These are phyloP conservation scores for Durusdinium trenchii DNA, from an alignment of 73 alveolate species.

Conservation along the genomic window DNA sequence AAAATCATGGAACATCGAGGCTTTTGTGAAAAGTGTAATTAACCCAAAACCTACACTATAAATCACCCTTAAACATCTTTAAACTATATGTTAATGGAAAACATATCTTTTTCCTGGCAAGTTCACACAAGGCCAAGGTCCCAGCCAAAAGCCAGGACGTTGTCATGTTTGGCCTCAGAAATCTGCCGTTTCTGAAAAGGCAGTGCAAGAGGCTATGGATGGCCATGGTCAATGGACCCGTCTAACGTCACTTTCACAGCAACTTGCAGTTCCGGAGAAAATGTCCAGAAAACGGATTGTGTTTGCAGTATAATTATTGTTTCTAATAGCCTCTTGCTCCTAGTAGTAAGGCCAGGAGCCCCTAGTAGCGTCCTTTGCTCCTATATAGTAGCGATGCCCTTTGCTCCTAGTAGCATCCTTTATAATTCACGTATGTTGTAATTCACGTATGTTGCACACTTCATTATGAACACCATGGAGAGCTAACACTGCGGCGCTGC, in stretches of 20 bases:
- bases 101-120: too few relatives aligned
- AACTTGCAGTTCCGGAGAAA: background rate
- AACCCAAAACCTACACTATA: too few relatives aligned
- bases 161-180: slow-evolving; percentile 32
- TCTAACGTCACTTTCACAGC: background rate
- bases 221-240: background rate
- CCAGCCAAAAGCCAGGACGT: slow-evolving; percentile 61
- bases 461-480: background rate
- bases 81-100: too few relatives aligned
- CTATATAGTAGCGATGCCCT: background rate
- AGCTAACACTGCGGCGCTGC: background rate
- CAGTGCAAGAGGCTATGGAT: background rate
- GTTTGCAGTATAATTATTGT: too few relatives aligned
- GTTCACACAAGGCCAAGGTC: too few relatives aligned
- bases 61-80: too few relatives aligned
- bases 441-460: background rate
- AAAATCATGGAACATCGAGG: too few relatives aligned
- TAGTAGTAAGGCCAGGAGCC: too few relatives aligned
- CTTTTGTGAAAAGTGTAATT: too few relatives aligned
- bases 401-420: too few relatives aligned
- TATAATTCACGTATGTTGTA: background rate
- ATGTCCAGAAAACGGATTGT: background rate
- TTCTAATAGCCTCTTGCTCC: too few relatives aligned
- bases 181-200: too few relatives aligned
- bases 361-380: background rate